Evolutionary conservation across 2,329 filamentous ascomycete species (phyloP).

Genomic region (Phyllosticta ampelicida): DNA sequence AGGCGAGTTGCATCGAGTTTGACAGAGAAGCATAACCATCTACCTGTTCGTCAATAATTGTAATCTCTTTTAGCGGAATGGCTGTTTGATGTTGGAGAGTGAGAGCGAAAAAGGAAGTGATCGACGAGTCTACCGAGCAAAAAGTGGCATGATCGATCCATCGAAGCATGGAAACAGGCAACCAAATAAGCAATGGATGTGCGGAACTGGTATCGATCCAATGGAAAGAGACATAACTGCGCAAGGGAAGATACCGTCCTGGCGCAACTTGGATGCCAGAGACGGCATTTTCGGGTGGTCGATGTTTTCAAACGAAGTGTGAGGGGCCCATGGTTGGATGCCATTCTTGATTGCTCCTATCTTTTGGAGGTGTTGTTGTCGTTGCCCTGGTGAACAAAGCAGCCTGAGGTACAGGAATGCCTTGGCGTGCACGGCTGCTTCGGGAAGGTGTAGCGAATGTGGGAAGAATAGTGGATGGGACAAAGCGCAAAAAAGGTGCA

Average conservation of each 20-base stretch:
- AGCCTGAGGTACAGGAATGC: neutral
- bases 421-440: neutral
- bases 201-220: neutral
- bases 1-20: no score
- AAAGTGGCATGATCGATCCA: no score
- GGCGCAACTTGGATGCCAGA: neutral
- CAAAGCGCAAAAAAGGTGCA: neutral
- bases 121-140: no score
- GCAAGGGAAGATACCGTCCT: neutral
- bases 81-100: no score
- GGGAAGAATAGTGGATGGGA: neutral
- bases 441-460: neutral
- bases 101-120: no score
- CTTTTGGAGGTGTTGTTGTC: neutral
- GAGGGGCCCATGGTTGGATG: neutral
- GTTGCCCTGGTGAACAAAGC: neutral
- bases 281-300: neutral
- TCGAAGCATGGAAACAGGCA: no score
- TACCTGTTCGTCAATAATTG: no score
- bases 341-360: neutral
- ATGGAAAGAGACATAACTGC: neutral
- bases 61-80: no score
- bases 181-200: no score
- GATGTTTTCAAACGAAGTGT: neutral
- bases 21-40: no score